Percentiles rank a stretch among this genome's conserved stretches.
phyloP scores from a whole-genome alignment of 148 eudicot genomes.

The Camellia japonica region DNA sequence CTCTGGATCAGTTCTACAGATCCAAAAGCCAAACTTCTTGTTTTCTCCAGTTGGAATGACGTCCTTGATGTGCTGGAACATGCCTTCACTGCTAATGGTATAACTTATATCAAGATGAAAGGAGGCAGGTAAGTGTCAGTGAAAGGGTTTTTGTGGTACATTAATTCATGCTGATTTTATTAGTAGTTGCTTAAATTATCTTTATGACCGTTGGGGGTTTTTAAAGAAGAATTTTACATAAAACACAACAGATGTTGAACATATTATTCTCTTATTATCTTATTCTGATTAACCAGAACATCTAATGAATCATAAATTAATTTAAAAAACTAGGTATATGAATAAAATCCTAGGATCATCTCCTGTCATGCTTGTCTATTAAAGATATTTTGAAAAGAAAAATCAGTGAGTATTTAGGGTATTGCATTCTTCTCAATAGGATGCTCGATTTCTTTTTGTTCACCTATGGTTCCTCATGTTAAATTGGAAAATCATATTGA shows the following conservation, averaged over 20 bases:
- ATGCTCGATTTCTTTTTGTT: not conserved
- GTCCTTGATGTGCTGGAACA: constrained; percentile 94
- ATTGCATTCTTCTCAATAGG: not conserved
- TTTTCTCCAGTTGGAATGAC: constrained; percentile 96
- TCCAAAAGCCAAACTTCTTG: constrained; percentile 76
- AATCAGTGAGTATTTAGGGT: not conserved
- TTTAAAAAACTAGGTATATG: not conserved
- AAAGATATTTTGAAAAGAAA: not conserved
- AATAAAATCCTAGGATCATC: constrained; percentile 3
- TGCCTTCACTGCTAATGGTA: constrained; percentile 70
- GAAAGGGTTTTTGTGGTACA: not conserved
- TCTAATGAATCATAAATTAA: not conserved
- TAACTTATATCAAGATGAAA: constrained; percentile 80
- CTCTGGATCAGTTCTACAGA: constrained; percentile 68
- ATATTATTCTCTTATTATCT: not conserved
- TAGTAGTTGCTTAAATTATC: not conserved
- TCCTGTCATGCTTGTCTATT: not conserved
- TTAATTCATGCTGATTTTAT: not conserved
- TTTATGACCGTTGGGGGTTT: not conserved
- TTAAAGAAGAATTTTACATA: not conserved
- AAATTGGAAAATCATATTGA: not conserved
- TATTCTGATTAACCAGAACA: not conserved
- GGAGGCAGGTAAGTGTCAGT: constrained; percentile 67
- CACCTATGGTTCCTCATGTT: not conserved
- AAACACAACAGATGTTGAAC: not conserved